These are phyloP conservation scores for Aspergillus wentii DNA, from an alignment of 495 filamentous ascomycete genomes.

Conservation along the genomic window DNA sequence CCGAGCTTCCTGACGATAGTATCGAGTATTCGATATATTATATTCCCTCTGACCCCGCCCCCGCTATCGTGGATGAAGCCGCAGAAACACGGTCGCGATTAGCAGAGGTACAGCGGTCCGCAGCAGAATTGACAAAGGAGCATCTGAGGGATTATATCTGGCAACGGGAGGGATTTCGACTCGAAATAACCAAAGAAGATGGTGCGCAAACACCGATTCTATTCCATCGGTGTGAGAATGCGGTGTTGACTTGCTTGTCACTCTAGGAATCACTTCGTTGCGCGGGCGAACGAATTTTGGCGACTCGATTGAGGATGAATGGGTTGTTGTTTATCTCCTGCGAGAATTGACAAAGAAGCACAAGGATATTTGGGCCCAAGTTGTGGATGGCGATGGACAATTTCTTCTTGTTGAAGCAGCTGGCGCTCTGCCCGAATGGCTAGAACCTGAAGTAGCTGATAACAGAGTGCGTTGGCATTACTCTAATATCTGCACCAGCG, in stretches of 20 bases:
- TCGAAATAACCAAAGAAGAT: slow-evolving; percentile 57
- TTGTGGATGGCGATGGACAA: slow-evolving; percentile 86
- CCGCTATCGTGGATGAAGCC: slow-evolving; percentile 41
- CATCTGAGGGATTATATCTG: slow-evolving; percentile 85
- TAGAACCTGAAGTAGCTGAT: slow-evolving; percentile 85
- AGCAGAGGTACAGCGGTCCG: slow-evolving; percentile 64
- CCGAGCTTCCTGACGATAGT: slow-evolving; percentile 73
- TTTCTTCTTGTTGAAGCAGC: slow-evolving; percentile 95
- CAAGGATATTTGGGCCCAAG: slow-evolving; percentile 71
- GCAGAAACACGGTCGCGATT: slow-evolving; percentile 55
- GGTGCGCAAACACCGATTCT: slow-evolving; percentile 30
- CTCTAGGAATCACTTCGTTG: slow-evolving; percentile 43
- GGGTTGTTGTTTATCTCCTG: slow-evolving; percentile 91
- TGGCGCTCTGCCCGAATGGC: slow-evolving; percentile 78
- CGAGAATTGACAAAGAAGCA: slow-evolving; percentile 71
- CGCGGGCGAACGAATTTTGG: slow-evolving; percentile 77
- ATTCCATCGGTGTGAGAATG: background rate
- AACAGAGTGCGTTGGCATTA: slow-evolving; percentile 56
- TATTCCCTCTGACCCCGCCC: slow-evolving; percentile 42
- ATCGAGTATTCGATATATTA: slow-evolving; percentile 82
- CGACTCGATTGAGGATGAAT: slow-evolving; percentile 94
- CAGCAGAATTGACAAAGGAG: slow-evolving; percentile 54
- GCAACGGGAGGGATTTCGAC: slow-evolving; percentile 76
- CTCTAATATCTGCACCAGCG: no score
- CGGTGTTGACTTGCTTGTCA: slow-evolving; percentile 4